These are phyloP conservation scores for Phytophthora kernoviae DNA, from an alignment of 352 stramenopile species.

Conservation along the genomic window DNA sequence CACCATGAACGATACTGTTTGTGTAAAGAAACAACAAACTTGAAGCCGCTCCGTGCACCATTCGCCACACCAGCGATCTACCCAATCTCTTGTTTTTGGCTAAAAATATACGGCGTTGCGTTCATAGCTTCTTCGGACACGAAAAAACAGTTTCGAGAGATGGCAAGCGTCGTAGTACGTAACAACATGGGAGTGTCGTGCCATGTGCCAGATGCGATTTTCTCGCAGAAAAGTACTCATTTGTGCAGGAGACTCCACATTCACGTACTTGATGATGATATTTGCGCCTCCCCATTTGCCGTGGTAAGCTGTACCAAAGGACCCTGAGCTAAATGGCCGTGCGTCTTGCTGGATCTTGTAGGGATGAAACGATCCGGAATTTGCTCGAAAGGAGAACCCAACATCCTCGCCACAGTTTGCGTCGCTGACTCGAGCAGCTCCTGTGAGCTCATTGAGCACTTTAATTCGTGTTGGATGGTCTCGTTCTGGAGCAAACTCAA, in stretches of 20 bases:
- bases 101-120: constrained; percentile 5
- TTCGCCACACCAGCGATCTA: constrained; percentile 13
- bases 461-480: too few relatives aligned
- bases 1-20: constrained; percentile 17
- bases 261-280: constrained; percentile 13
- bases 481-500: neutral
- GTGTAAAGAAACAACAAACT: constrained; percentile 18
- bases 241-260: neutral
- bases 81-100: neutral
- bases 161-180: constrained; percentile 24
- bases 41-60: constrained; percentile 21
- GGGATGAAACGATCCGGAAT: constrained; percentile 21
- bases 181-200: constrained; percentile 16
- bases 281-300: constrained; percentile 4
- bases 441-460: neutral
- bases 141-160: constrained; percentile 16
- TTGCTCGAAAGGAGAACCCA: neutral
- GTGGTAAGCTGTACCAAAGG: constrained; percentile 11
- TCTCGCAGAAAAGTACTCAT: constrained; percentile 15
- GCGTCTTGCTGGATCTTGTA: constrained; percentile 12
- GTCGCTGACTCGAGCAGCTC: neutral
- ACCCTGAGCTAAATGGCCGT: constrained; percentile 6
- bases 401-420: neutral
- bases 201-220: constrained; percentile 12
- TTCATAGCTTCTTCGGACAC: constrained; percentile 18